Base-by-base conservation (phyloP, 345 rosid species). In the Syzygium aromaticum region DNA sequence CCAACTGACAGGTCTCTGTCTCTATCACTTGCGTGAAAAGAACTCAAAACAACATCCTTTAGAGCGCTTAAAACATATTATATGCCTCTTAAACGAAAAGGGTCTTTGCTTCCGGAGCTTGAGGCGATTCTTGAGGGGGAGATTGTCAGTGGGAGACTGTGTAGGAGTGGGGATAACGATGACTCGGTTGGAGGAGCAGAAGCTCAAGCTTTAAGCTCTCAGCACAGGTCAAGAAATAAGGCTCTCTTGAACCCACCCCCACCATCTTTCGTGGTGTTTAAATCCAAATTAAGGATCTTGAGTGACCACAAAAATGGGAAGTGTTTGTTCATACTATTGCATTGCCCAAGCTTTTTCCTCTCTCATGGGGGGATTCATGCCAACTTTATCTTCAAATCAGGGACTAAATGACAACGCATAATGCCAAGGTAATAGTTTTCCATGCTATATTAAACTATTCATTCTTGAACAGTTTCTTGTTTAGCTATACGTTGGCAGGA, bases 401-500 rank as follows among this genome's bases (percentile, higher is more conserved):
- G 78, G 17, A 89, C 89, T 89, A 86, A 51, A 88, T 80, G 96
- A 93, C 95, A 93, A 91, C 89, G 84, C 89, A 91, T 85, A 51
- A 85, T 89, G 92, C 94, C 89, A 77, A 84, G 43, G 51, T 27
- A 38, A 51, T 88, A 88, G 84, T 89, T 56, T 88, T 63, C 33
- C 13, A 78, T 52, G 16, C 54, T 15, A 38, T 40, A 86, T 28
- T 28, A 73, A 54, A 53, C 78, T 86, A 54, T 61, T 51, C 77
- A 86, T 80, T 52, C 21, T 91, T 88, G 89, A 90, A 89, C 87
- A 77, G 86, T 90, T 87, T 86, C 85, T 90, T 85, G 87, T 49
- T 73, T 38, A 73, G 80, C 49, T 73, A 5, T 73, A 5, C 53
- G 54, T 8, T 23, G 40, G 46, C 67, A 86, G 87, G 90, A 89